A percentile compares a stretch with the other conserved stretches of the same genome.
Evolutionary conservation across 257 asterid genomes (phyloP).

Genomic region (Cordia subcordata): DNA sequence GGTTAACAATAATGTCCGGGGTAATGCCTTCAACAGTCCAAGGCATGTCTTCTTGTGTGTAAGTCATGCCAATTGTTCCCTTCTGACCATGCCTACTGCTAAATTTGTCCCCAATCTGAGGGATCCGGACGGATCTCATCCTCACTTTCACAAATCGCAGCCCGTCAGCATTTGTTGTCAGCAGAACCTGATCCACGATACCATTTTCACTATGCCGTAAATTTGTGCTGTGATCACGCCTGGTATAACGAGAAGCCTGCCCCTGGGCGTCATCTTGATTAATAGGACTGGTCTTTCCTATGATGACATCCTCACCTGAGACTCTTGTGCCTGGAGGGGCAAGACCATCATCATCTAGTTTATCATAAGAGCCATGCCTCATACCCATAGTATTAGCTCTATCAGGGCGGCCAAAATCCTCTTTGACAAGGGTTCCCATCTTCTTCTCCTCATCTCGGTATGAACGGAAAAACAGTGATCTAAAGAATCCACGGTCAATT

Average conservation of each 20-base stretch:
- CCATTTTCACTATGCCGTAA: slow-evolving; percentile 95
- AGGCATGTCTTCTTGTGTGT: slow-evolving; percentile 99
- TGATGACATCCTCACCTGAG: slow-evolving; percentile 94
- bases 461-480: slow-evolving; percentile 90
- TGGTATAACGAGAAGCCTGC: slow-evolving; percentile 82
- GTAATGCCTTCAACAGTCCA: slow-evolving; percentile 88
- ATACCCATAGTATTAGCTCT: slow-evolving; percentile 92
- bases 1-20: slow-evolving; percentile 90
- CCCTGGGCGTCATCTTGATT: slow-evolving; percentile 84
- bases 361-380: slow-evolving; percentile 98
- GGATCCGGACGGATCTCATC: slow-evolving; percentile 87
- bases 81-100: slow-evolving; percentile 98
- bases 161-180: slow-evolving; percentile 94
- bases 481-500: slow-evolving; percentile 91
- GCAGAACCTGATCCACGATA: slow-evolving; percentile 87
- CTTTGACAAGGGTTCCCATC: slow-evolving; percentile 96
- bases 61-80: slow-evolving; percentile 96
- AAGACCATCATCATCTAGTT: slow-evolving; percentile 92
- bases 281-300: slow-evolving; percentile 93
- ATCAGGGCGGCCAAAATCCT: slow-evolving; percentile 98
- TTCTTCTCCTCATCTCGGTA: slow-evolving; percentile 97
- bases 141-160: slow-evolving; percentile 90
- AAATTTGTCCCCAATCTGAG: slow-evolving; percentile 96
- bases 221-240: slow-evolving; percentile 94
- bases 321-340: slow-evolving; percentile 98